These are phyloP conservation scores for Pelagophyceae sp. DNA, from an alignment of 352 stramenopile genomes.

Conservation along the genomic window DNA sequence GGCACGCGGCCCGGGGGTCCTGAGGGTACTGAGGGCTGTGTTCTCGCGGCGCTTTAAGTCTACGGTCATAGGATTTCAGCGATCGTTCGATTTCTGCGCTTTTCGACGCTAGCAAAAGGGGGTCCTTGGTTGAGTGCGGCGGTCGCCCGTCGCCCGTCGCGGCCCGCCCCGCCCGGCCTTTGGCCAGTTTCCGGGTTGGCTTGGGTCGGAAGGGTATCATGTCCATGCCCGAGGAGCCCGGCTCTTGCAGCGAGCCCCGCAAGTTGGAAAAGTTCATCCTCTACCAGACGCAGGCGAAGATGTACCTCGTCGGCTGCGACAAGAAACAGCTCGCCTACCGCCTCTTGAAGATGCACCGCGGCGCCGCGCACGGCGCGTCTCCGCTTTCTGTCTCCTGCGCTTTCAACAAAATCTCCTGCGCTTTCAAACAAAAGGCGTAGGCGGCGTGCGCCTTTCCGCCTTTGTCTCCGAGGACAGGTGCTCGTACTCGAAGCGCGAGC, in stretches of 20 bases:
- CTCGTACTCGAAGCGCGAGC: conserved; percentile 25
- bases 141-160: background rate
- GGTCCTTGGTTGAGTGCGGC: too few relatives aligned
- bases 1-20: too few relatives aligned
- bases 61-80: too few relatives aligned
- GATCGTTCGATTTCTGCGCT: too few relatives aligned
- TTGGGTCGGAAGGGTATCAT: too few relatives aligned
- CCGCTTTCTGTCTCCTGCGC: background rate
- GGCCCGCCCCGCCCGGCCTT: too few relatives aligned
- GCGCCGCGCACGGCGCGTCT: background rate
- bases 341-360: conserved; percentile 26
- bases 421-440: too few relatives aligned
- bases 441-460: conserved; percentile 24
- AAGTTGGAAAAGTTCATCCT: conserved; percentile 23
- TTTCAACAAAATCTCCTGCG: background rate
- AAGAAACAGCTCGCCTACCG: conserved; percentile 3
- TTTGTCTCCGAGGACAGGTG: conserved; percentile 29
- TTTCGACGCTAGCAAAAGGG: too few relatives aligned
- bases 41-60: too few relatives aligned
- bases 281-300: conserved; percentile 17
- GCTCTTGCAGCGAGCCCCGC: background rate
- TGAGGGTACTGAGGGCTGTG: too few relatives aligned
- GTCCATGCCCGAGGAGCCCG: background rate
- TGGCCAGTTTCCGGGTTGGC: too few relatives aligned
- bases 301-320: conserved; percentile 28